These are phyloP conservation scores for Aureobasidium melanogenum DNA, from an alignment of 2,329 filamentous ascomycete genomes.

Conservation along the genomic window DNA sequence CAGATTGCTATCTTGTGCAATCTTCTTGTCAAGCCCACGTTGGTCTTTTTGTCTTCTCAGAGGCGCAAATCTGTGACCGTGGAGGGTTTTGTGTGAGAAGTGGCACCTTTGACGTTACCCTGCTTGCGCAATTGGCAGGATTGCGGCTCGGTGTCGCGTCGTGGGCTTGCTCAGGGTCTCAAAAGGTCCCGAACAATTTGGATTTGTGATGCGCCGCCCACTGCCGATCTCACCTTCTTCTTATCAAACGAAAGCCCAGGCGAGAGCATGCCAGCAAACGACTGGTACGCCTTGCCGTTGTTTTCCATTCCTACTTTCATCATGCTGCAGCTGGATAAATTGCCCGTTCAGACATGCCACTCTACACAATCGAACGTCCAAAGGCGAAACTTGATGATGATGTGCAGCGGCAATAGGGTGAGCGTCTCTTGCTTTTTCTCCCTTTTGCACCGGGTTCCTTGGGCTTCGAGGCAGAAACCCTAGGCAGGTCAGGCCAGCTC, in stretches of 20 bases:
- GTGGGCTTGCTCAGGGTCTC: conserved; percentile 6
- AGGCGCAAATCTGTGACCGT: background rate
- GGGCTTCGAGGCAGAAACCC: conserved; percentile 1
- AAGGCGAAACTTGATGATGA: background rate
- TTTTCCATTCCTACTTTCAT: conserved; percentile 6
- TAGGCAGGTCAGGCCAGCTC: conserved; percentile 4
- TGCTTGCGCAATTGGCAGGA: background rate
- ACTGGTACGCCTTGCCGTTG: background rate
- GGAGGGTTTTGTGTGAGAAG: background rate
- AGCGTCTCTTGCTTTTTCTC: background rate
- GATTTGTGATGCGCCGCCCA: background rate
- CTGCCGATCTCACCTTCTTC: background rate
- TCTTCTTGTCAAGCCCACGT: background rate
- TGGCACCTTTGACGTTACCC: background rate
- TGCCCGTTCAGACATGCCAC: background rate
- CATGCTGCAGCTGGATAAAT: background rate
- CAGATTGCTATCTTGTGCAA: background rate
- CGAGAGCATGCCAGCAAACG: conserved; percentile 1
- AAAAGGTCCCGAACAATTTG: conserved; percentile 1
- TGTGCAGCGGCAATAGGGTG: background rate
- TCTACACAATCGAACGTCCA: background rate
- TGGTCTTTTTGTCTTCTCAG: background rate
- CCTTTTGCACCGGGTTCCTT: background rate
- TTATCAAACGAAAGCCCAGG: background rate
- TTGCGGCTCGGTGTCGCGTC: background rate